Evolutionary conservation across 352 stramenopile genomes (phyloP), one percentile per base, ranked within the genome.

Genomic region (Blastocystis sp.): DNA sequence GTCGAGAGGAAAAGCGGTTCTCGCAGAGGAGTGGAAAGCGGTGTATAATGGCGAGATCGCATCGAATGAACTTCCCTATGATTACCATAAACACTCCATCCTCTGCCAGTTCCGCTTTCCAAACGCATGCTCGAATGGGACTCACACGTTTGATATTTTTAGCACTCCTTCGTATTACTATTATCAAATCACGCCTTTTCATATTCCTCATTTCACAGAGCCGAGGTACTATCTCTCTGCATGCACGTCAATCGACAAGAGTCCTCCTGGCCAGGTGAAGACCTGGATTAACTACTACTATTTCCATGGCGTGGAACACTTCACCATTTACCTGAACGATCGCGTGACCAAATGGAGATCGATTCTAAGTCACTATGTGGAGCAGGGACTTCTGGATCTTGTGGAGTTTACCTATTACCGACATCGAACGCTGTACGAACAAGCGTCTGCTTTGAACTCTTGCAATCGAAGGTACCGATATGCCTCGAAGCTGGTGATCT

Each of bases 391-490:
- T 37, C 2, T 85, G 16, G 55, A 85, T 26, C 11, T 85, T 2
- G 24, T 85, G 16, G 73, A 85, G 34, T 85, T 65, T 30, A 68
- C 53, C 2, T 85, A 85, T 41, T 55, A 50, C 1, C 30, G 26
- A 2, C 73, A 66, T 30, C 26, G 41, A 13, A 24, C 26, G 4
- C 30, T 85, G 3, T 85, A 68, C 16, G 73, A 85, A 53, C 73
- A 85, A 53, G 16, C 30, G 11, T 66, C 53, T 4, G 73, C 53
- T 13, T 43, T 85, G 73, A 65, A 69, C 20, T 24, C 24, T 7
- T 85, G 73, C 16, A 66, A 85, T 85, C 73, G 73, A 16, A 50
- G 73, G 50, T 85, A 68, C 45, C 73, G 73, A 13, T 66, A 66
- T 24, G 34, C 56, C n/a, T 54, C 43, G 5, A 8, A 68, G 1